Evolutionary conservation across 495 filamentous ascomycete genomes (phyloP), one percentile per base, ranked within the genome.

Genomic region (Xylaria telfairii): DNA sequence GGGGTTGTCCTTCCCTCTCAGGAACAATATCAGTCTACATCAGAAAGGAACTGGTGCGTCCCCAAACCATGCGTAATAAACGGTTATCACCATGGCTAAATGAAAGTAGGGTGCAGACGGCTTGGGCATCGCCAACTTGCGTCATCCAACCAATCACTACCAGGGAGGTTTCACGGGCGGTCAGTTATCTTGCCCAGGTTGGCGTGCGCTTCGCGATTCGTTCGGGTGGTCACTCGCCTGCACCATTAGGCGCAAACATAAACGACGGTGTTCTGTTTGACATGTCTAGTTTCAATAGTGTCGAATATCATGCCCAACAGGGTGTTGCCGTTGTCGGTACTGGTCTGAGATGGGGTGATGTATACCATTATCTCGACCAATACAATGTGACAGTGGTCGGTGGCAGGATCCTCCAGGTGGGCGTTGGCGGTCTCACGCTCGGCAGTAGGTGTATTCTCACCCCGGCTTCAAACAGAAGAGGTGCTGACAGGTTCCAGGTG

Each of bases 261-360:
- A 72, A 83, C 42, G 74, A 77, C 37, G 87, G 87, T 9, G 76
- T 88, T 9, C 81, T 87, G 17, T 83, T 90, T 69, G 85, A 89
- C 68, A 73, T 88, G 51, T 70, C 69, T 30, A 72, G 68, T 0
- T 71, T 89, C 15, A 82, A 86, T 63, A 74, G 78, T 8, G 79
- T 87, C 54, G 78, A 75, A 12, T 76, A 86, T 12, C 80, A 84
- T 42, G 79, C 78, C 13, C 82, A 87, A 24, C 77, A 79, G 19
- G 75, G 75, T 19, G 77, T 84, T 10, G 80, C 84, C 1, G 71
- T 73, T 0, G 71, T 89, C 39, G 85, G 87, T 1, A 73, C 83
- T 5, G 88, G 88, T 2, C 77, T 80, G 39, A 77, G 78, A 13
- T 88, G 87, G 83, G 81, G 80, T 32, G 79, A 83, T 9, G 83